phyloP scores from a whole-genome alignment of 495 filamentous ascomycete species.

The Neurospora intermedia region DNA sequence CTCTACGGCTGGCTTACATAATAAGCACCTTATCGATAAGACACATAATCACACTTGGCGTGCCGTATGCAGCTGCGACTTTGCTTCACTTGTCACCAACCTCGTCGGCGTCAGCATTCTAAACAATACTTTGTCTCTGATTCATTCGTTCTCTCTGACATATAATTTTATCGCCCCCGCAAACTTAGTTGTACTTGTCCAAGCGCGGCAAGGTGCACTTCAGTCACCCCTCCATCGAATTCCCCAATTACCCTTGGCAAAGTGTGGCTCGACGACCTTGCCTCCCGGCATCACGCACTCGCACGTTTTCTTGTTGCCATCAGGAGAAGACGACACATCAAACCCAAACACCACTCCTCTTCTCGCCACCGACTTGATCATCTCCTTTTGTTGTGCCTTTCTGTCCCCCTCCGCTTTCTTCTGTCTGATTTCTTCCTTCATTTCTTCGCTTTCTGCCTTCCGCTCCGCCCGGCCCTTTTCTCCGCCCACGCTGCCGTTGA shows the following conservation, averaged over 20 bases:
- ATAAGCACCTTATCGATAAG: not conserved
- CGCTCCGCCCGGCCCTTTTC: conserved; percentile 33
- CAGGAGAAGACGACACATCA: not conserved
- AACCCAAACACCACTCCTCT: conserved; percentile 38
- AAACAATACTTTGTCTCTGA: too few relatives aligned
- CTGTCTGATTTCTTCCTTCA: conserved; percentile 22
- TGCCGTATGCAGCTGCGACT: not conserved
- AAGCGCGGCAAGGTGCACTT: too few relatives aligned
- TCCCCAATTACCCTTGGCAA: conserved; percentile 40
- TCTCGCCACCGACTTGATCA: conserved; percentile 32
- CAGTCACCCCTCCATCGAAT: conserved; percentile 28
- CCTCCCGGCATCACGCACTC: conserved; percentile 26
- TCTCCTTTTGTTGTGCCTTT: conserved; percentile 26
- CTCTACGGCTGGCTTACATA: not conserved
- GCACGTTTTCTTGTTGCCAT: conserved; percentile 4
- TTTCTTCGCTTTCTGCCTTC: conserved; percentile 26
- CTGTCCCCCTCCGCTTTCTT: conserved; percentile 9
- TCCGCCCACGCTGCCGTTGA: conserved; percentile 34
- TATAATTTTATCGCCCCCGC: too few relatives aligned
- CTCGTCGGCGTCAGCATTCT: not conserved
- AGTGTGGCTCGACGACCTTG: conserved; percentile 30
- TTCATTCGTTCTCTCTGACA: too few relatives aligned
- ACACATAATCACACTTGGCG: not conserved
- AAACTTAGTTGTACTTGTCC: too few relatives aligned
- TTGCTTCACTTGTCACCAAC: not conserved